Conservation (phyloP, 176 grass and related monocot species). For the Oryza glaberrima region DNA sequence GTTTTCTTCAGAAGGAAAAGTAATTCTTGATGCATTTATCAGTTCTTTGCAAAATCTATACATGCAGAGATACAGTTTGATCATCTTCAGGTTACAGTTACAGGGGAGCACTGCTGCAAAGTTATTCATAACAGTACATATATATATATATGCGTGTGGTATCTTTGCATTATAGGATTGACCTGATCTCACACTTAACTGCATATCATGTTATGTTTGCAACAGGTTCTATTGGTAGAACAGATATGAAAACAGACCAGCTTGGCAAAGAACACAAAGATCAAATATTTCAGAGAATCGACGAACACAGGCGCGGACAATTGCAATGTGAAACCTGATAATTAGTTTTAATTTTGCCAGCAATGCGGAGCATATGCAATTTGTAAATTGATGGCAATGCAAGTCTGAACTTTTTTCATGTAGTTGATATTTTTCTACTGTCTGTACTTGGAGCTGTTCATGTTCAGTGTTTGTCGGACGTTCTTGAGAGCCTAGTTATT, state of each 20-base stretch:
- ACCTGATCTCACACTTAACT: neutral
- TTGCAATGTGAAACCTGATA: neutral
- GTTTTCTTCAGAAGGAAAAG: neutral
- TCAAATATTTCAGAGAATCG: neutral
- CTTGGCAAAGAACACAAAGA: neutral
- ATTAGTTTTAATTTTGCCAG: neutral
- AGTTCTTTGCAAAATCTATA: neutral
- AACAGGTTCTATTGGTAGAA: neutral
- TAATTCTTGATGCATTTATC: neutral
- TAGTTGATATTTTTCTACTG: neutral
- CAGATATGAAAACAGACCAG: neutral
- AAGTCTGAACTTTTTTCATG: neutral
- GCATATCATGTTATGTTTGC: neutral
- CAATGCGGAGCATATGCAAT: neutral
- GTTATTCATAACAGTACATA: neutral
- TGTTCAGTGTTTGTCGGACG: neutral
- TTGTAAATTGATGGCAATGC: neutral
- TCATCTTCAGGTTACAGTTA: neutral
- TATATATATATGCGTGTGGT: neutral
- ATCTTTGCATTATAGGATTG: neutral
- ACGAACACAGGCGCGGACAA: neutral
- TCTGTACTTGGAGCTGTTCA: neutral
- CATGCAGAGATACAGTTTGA: neutral
- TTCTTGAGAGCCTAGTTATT: too few relatives aligned
- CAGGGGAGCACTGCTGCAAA: neutral